These are phyloP conservation scores for Eucommia ulmoides DNA, from an alignment of 257 asterid species.

Conservation along the genomic window DNA sequence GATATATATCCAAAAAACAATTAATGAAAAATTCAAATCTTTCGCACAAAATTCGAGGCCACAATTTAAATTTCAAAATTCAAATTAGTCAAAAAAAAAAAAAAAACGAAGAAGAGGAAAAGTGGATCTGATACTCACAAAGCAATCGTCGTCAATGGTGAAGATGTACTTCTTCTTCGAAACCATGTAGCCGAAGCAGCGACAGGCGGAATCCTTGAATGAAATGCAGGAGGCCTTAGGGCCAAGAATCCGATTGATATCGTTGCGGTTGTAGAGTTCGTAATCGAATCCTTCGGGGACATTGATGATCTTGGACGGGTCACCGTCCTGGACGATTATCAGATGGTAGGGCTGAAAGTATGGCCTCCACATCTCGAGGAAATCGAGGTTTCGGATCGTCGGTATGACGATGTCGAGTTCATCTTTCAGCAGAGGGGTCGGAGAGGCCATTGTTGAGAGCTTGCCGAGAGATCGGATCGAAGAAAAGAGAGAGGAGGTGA, in stretches of 20 bases:
- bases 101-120: not conserved
- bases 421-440: conserved; percentile 55
- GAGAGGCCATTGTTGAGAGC: conserved; percentile 7
- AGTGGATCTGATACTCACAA: conserved; percentile 29
- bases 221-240: conserved; percentile 76
- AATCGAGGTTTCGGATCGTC: conserved; percentile 74
- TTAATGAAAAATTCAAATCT: no score
- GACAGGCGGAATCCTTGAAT: no score
- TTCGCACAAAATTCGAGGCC: no score
- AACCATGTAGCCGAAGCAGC: conserved; percentile 76
- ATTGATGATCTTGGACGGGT: conserved; percentile 44
- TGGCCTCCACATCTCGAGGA: conserved; percentile 80
- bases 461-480: conserved; percentile 31
- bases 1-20: not conserved
- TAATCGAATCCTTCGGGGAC: conserved; percentile 68
- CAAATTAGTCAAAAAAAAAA: not conserved
- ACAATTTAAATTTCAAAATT: no score
- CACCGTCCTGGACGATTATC: conserved; percentile 74
- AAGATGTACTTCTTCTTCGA: no score
- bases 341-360: conserved; percentile 66
- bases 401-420: no score
- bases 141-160: conserved; percentile 85
- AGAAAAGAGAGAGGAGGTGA: not conserved
- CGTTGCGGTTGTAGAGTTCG: conserved; percentile 66
- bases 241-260: conserved; percentile 65